A percentile compares a stretch with the other conserved stretches of the same genome.
Evolutionary conservation across 2,329 filamentous ascomycete species (phyloP).

Genomic region (Trichoderma breve): DNA sequence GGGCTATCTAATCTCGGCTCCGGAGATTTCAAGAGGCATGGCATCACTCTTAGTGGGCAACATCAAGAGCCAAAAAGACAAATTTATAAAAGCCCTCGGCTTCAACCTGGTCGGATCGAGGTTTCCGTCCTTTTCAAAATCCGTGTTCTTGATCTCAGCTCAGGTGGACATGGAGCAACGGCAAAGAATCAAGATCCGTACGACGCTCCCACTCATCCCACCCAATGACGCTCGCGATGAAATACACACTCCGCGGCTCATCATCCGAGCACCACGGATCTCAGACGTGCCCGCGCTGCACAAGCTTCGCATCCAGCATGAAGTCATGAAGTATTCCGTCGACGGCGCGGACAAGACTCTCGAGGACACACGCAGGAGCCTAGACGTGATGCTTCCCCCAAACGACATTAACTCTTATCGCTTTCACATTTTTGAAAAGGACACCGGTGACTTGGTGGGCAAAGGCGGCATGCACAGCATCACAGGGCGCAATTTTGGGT

Average conservation of each 20-base stretch:
- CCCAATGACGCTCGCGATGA: neutral
- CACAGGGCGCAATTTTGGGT: conserved; percentile 33
- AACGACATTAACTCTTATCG: neutral
- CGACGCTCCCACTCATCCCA: conserved; percentile 2
- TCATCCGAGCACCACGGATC: neutral
- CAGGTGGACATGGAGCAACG: neutral
- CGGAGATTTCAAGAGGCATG: neutral
- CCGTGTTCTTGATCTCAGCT: neutral
- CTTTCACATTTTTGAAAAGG: conserved; percentile 1
- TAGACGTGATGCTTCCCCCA: neutral
- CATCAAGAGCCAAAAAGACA: neutral
- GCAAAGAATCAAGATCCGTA: neutral
- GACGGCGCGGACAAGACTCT: neutral
- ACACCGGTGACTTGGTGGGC: conserved; percentile 2
- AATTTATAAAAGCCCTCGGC: neutral
- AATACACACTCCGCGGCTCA: conserved; percentile 3
- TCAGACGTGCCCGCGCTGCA: conserved; percentile 11
- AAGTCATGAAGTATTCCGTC: neutral
- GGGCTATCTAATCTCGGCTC: neutral
- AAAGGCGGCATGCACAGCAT: conserved; percentile 8
- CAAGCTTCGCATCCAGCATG: neutral
- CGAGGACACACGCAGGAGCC: neutral
- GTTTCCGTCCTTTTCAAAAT: neutral
- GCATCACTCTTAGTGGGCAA: neutral
- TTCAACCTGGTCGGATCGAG: neutral